These are phyloP conservation scores for Pyricularia pennisetigena DNA, from an alignment of 2,329 filamentous ascomycete genomes.

Conservation along the genomic window DNA sequence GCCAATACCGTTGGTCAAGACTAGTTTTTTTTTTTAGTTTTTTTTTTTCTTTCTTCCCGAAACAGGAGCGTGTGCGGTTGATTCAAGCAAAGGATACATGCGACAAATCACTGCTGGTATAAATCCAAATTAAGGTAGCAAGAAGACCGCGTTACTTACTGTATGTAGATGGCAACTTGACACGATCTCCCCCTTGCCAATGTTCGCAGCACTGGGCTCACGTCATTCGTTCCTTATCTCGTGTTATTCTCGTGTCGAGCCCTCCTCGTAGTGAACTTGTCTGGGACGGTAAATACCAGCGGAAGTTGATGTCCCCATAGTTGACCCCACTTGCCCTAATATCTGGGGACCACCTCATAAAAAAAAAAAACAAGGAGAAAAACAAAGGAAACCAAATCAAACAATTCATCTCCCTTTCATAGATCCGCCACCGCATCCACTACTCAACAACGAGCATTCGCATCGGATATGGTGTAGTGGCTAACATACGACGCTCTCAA, in stretches of 20 bases:
- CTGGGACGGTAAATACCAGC: background rate
- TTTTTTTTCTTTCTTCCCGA: background rate
- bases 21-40: too few species aligned
- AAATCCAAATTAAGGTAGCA: too few species aligned
- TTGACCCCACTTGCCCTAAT: background rate
- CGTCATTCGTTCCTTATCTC: background rate
- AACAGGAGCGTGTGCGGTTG: background rate
- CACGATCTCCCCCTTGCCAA: background rate
- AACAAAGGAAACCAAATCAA: too few species aligned
- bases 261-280: background rate
- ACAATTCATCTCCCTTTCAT: background rate
- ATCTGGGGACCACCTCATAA: too few species aligned
- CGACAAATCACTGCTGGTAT: too few species aligned
- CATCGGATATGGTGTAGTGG: conserved; percentile 1
- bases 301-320: background rate
- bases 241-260: background rate
- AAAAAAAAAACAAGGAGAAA: too few species aligned
- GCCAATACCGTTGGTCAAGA: too few species aligned
- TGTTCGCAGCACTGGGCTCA: background rate
- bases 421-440: background rate
- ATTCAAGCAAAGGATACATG: background rate
- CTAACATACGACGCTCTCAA: conserved; percentile 1
- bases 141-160: too few species aligned
- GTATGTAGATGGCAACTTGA: background rate
- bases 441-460: background rate